phyloP scores from a whole-genome alignment of 75 land plant species.

The Ceratopteris richardii region DNA sequence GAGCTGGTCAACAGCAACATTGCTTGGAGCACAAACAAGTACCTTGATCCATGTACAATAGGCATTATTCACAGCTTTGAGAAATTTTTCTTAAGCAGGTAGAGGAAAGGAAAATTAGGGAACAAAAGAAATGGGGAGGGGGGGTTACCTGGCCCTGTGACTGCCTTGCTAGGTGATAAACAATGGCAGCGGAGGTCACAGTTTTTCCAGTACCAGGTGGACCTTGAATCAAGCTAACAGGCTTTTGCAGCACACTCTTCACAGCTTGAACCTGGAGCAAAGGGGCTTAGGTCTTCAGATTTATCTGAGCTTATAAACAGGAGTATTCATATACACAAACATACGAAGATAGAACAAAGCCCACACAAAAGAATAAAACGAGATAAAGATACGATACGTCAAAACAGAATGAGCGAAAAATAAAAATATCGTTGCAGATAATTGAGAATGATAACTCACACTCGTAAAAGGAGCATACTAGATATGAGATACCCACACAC shows the following conservation, averaged over 20 bases:
- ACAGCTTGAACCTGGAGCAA: constrained; percentile 83
- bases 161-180: constrained; percentile 98
- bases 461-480: too few species aligned
- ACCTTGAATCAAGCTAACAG: constrained; percentile 95
- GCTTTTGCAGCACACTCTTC: constrained; percentile 93
- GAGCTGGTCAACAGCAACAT: constrained; percentile 98
- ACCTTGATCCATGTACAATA: constrained; percentile 50
- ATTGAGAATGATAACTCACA: too few species aligned
- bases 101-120: background rate
- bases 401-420: too few species aligned
- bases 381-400: too few species aligned
- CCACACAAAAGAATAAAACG: too few species aligned
- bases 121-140: background rate
- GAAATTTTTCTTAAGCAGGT: too few species aligned
- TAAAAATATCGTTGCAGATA: too few species aligned
- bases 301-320: too few species aligned
- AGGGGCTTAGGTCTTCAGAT: too few species aligned
- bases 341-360: too few species aligned
- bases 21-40: constrained; percentile 98
- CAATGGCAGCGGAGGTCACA: constrained; percentile 98
- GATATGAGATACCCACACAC: too few species aligned
- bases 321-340: too few species aligned
- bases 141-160: constrained; percentile 88
- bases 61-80: background rate
- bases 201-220: constrained; percentile 99